phyloP scores from a whole-genome alignment of 441 rosid genomes.

The Pelargonium australe region DNA sequence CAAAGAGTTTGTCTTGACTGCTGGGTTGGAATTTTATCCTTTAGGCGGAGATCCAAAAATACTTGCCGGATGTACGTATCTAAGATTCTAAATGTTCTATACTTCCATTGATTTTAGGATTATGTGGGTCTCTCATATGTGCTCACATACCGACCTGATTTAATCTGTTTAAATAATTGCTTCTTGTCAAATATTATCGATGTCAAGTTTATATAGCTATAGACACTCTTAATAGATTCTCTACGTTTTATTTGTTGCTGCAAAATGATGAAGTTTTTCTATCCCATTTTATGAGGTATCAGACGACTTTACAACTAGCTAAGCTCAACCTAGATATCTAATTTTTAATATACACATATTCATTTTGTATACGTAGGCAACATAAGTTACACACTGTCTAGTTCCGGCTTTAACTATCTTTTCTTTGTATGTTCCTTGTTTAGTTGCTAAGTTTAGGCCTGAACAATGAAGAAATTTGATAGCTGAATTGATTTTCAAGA shows the following conservation, averaged over 20 bases:
- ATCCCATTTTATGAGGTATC: no score
- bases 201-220: neutral
- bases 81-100: conserved; percentile 6
- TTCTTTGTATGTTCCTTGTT: neutral
- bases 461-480: neutral
- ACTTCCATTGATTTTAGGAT: conserved; percentile 5
- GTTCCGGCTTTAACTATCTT: neutral
- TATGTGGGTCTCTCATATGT: conserved; percentile 5
- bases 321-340: no score
- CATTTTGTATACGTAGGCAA: neutral
- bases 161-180: neutral
- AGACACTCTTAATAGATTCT: neutral
- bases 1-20: conserved; percentile 91
- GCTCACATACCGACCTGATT: neutral
- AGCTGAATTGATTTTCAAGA: neutral
- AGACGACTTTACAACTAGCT: no score
- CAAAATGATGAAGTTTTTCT: neutral
- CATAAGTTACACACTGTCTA: no score
- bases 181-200: neutral
- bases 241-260: neutral
- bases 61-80: conserved; percentile 91
- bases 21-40: conserved; percentile 94
- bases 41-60: conserved; percentile 98
- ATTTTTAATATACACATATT: neutral
- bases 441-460: neutral